phyloP scores from a whole-genome alignment of 768 basidiomycete genomes.

The Russula sp. region DNA sequence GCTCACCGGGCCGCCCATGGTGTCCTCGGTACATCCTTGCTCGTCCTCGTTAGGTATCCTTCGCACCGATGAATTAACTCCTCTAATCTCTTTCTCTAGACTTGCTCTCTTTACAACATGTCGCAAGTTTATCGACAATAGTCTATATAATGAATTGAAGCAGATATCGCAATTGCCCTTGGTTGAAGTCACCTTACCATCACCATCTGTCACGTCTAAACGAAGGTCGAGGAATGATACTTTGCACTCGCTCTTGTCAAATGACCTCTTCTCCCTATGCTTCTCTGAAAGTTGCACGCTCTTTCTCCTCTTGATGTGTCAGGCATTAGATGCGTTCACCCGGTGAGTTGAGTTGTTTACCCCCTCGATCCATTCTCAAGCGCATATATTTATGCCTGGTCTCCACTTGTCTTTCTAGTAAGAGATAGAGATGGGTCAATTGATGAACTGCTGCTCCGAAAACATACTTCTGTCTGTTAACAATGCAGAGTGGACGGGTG shows the following conservation, averaged over 20 bases:
- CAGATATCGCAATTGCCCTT: slow-evolving; percentile 20
- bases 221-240: slow-evolving; percentile 27
- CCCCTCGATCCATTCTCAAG: neutral
- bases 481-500: neutral
- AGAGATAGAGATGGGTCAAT: neutral
- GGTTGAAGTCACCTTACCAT: slow-evolving; percentile 12
- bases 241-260: slow-evolving; percentile 55
- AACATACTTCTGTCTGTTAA: neutral
- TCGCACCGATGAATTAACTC: neutral
- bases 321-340: slow-evolving; percentile 55
- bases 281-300: slow-evolving; percentile 74
- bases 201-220: slow-evolving; percentile 17
- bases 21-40: slow-evolving; percentile 8
- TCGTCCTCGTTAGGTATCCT: slow-evolving; percentile 9
- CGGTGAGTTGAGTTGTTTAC: slow-evolving; percentile 45
- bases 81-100: slow-evolving; percentile 11
- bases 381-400: slow-evolving; percentile 50
- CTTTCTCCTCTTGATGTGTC: slow-evolving; percentile 70
- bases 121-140: slow-evolving; percentile 26
- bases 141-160: slow-evolving; percentile 26
- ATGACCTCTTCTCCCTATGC: slow-evolving; percentile 61
- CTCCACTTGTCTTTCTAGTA: slow-evolving; percentile 37
- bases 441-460: neutral
- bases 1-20: neutral
- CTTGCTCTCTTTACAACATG: slow-evolving; percentile 26